phyloP scores from a whole-genome alignment of 306 rosid genomes.

The Vigna hirtella region DNA sequence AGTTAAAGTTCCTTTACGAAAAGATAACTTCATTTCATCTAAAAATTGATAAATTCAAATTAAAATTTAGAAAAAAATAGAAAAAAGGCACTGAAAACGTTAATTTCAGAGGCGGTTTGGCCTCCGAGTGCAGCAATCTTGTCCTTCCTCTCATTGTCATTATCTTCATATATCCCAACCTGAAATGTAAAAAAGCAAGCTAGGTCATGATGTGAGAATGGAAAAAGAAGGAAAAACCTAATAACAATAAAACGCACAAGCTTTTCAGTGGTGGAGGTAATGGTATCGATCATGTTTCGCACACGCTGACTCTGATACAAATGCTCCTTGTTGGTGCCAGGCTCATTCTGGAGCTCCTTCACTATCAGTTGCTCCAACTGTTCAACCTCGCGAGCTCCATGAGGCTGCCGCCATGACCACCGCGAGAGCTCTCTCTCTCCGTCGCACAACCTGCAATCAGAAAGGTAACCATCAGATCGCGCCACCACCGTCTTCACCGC shows the following conservation, averaged over 20 bases:
- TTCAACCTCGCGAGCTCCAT: constrained; percentile 63
- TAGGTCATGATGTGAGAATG: not conserved
- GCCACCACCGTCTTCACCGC: too few relatives aligned
- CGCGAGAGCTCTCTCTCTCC: too few relatives aligned
- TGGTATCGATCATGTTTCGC: constrained; percentile 78
- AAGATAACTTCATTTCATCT: not conserved
- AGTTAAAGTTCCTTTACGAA: not conserved
- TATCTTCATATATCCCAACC: constrained; percentile 87
- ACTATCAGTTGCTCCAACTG: constrained; percentile 83
- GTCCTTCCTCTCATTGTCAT: constrained; percentile 87
- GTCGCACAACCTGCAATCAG: too few relatives aligned
- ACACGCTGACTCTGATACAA: constrained; percentile 92
- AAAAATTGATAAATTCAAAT: not conserved
- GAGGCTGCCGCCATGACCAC: too few relatives aligned
- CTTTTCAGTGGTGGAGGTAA: constrained; percentile 67
- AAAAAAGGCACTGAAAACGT: constrained; percentile 86
- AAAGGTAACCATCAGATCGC: too few relatives aligned
- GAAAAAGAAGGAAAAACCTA: not conserved
- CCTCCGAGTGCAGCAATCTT: constrained; percentile 98
- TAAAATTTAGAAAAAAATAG: not conserved
- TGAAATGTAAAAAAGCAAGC: constrained; percentile 30
- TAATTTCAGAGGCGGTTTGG: constrained; percentile 84
- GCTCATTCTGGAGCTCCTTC: constrained; percentile 90
- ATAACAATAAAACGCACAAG: constrained; percentile 51
- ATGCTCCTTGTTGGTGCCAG: constrained; percentile 68